Base-by-base conservation (phyloP, 371 early-diverging fungal genomes). In the Mucor racemosus region DNA sequence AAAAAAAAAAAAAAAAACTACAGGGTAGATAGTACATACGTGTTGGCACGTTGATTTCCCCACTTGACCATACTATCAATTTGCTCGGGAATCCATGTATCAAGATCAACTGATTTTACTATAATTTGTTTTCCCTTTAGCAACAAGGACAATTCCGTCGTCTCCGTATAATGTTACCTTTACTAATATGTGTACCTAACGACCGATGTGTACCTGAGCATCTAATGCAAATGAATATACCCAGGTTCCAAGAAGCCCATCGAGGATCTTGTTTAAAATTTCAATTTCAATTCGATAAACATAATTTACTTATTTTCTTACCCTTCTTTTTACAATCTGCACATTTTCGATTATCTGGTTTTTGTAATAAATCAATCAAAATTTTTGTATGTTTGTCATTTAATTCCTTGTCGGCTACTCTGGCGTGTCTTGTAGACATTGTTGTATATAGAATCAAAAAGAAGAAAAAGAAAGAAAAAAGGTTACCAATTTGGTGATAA, bases 241-340 rank as follows among this genome's bases (percentile, higher is more conserved):
- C 92, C 33, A 94, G 73, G 73, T 92, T 92, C 89, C 90, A 92
- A 26, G 89, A 90, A 7, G 91, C 91, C 92, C 92, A 93, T 15
- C 92, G 86, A 55, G 94, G 93, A 81, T 92, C 94, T 91, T 7
- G n/a, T 14, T 7, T 41, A 19, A 19, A 9, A 38, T 26, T 21
- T 39, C 1, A 13, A 3, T 35, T 19, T 62, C 13, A 48, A 15
- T 26, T 8, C 33, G 15, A 33, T 10, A 10, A 35, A n/a, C 15
- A 41, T 21, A 8, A n/a, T 21, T 19, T 2, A 21, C 33, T 21
- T 17, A 15, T 10, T 35, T 48, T 14, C 2, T 10, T 62, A 89
- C 91, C 91, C 78, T 88, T 88, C 72, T 86, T 89, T 53, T 84
- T 70, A 79, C 93, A 93, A 68, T 92, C 92, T 41, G 89, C 91